Evolutionary conservation across 2,329 filamentous ascomycete genomes (phyloP).

Genomic region (Akanthomyces uredinophilus): DNA sequence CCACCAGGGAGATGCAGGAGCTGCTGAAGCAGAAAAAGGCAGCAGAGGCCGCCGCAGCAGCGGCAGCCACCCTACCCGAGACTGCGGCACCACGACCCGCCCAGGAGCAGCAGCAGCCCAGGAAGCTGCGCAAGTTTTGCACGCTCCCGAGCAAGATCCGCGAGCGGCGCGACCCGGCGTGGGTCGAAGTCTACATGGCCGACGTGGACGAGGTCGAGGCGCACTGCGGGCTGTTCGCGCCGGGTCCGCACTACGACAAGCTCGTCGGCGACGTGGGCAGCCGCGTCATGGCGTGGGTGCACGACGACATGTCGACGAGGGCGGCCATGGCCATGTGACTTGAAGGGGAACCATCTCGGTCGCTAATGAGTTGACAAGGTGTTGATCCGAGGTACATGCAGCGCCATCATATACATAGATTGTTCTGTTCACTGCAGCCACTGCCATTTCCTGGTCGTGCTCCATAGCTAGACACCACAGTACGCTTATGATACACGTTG

Average conservation of each 20-base stretch:
- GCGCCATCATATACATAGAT: not conserved
- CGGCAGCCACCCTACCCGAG: not conserved
- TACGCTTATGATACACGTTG: too few species aligned
- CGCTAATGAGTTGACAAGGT: not conserved
- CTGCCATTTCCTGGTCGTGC: too few species aligned
- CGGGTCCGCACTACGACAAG: conserved; percentile 66
- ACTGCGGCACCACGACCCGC: too few species aligned
- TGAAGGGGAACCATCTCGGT: not conserved
- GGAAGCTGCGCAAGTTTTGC: conserved; percentile 72
- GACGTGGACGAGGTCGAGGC: conserved; percentile 80
- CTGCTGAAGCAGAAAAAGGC: conserved; percentile 26
- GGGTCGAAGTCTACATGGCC: conserved; percentile 76
- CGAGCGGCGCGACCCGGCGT: conserved; percentile 61
- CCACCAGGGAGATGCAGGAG: conserved; percentile 23
- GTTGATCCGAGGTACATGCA: not conserved
- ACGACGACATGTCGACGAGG: conserved; percentile 50
- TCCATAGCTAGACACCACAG: too few species aligned
- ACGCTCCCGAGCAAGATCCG: conserved; percentile 55
- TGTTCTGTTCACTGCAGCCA: too few species aligned
- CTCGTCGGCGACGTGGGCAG: conserved; percentile 71
- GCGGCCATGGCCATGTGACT: conserved; percentile 25
- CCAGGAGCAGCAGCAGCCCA: conserved; percentile 21
- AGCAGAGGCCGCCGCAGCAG: conserved; percentile 21
- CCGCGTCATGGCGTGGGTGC: conserved; percentile 64
- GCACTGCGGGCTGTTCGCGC: conserved; percentile 76